Percentiles rank a stretch among this genome's conserved stretches.
These are phyloP conservation scores for Ceratobasidium sp. DNA, from an alignment of 1,284 basidiomycete species.

Conservation along the genomic window DNA sequence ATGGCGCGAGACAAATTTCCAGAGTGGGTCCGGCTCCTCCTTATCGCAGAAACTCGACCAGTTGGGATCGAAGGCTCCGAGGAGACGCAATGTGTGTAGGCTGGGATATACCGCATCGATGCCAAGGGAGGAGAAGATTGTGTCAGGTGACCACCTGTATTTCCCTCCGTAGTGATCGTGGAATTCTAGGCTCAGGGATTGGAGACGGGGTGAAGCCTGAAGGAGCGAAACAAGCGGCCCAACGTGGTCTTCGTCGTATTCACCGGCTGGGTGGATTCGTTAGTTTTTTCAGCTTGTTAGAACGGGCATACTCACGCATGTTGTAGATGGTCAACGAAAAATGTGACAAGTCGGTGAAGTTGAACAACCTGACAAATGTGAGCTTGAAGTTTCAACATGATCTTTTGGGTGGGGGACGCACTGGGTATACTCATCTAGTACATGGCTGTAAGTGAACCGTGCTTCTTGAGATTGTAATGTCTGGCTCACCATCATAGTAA, in stretches of 20 bases:
- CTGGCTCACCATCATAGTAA: background rate
- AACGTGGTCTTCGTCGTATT: background rate
- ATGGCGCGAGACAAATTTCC: background rate
- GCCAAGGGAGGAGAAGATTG: background rate
- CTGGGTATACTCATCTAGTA: background rate
- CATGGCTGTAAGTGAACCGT: too few relatives aligned
- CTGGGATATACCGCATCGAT: background rate
- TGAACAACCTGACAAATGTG: too few relatives aligned
- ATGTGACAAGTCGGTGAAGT: too few relatives aligned
- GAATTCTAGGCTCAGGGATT: background rate
- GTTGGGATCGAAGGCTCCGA: background rate
- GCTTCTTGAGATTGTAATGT: too few relatives aligned
- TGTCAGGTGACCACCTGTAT: background rate
- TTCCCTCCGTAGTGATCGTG: background rate
- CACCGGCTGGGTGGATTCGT: too few relatives aligned
- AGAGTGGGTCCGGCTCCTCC: background rate
- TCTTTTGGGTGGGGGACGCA: background rate
- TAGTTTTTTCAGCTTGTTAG: background rate
- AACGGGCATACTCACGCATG: background rate
- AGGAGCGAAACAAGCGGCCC: background rate
- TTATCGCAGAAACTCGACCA: background rate
- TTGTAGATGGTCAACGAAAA: background rate
- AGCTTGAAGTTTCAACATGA: background rate
- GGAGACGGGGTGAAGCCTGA: background rate
- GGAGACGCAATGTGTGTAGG: background rate